Base-by-base conservation (phyloP, 163 green algal genomes). In the Scenedesmus sp. region DNA sequence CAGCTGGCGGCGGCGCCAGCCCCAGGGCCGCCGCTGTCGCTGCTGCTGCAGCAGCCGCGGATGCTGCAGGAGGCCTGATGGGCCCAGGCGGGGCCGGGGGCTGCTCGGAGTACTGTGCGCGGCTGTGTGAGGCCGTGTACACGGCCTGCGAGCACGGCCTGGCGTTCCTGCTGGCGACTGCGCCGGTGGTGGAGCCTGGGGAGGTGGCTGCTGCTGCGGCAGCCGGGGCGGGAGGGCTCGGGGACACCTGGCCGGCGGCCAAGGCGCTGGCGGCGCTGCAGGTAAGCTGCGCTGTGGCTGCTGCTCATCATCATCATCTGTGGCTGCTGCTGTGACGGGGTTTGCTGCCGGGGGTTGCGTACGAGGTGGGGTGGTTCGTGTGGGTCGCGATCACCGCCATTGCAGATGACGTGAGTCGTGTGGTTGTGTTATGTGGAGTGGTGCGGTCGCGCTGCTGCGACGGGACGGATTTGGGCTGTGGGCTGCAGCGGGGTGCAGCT, bases 71-170 rank as follows among this genome's bases (percentile, higher is more conserved):
- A 3, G 53, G 20, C 9, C 53, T 51, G 3, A 13, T 51, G 80
- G 18, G 51, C 37, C n/a, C 79, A n/a, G 91, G 68, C 9, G 61
- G 4, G 7, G 76, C 16, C 26, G 88, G 65, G 6, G 26, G 70
- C 0, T 94, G 93, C 86, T 92, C 85, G 24, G 93, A 94, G 90
- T 95, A 94, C 78, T 90, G 86, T 79, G 90, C 51, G 6, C 76
- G 91, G 35, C 53, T 95, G 85, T 92, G 91, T 30, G 93, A 95
- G 93, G 89, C 89, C 33, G 42, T 94, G 61, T 95, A 95, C 56
- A 42, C 81, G 16, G 93, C 86, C 33, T 86, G 79, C 1, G 84
- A 93, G n/a, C 92, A 95, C 35, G 89, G 88, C 33, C 70, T 95
- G 53, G 0, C 35, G 1, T 94, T 95, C 88, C 87, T 95, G n/a